Base-by-base conservation (phyloP, 1,139 yeast species). In the Kurtzmaniella quercitrusa region DNA sequence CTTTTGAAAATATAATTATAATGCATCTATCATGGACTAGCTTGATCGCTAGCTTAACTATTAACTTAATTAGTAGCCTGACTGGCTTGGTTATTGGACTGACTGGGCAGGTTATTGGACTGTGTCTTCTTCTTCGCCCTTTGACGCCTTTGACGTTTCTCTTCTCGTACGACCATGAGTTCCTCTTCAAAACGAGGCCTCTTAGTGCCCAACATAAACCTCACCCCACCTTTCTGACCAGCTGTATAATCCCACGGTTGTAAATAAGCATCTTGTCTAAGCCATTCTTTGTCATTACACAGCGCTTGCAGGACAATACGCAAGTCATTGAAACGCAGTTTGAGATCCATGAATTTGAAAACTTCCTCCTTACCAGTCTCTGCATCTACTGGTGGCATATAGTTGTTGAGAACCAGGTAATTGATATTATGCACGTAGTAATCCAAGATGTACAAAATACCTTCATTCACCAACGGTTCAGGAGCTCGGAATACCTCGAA, bases 401-500 rank as follows among this genome's bases (percentile, higher is more conserved):
- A 64, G n/a, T 57, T 56, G 42, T 57, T 61, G 41, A 64, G 54
- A 8, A 60, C 55, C 14, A 65, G 63, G 42, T 59, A 62, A 47
- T 61, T 61, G 63, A 65, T 68, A 50, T 71, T 74, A 48, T 80
- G 82, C 45, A 80, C 75, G 50, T 78, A 81, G 50, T 78, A 76
- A 51, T 82, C 85, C 43, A 85, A 65, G 7, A 85, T 64, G 48
- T 82, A 85, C 28, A 78, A 63, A 36, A 83, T 69, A 1, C 83
- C 82, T 49, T 80, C 84, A 49, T 76, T 78, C 2, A 83, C 84
- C 33, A 78, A 66, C 12, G 64, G 55, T 47, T 73, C 75, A 5
- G 80, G 79, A 44, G 79, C 73, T 38, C 69, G 62, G 54, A 69
- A 78, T 28, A 71, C 74, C 8, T 63, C 61, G 48, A 60, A 61